phyloP scores from a whole-genome alignment of 2,329 filamentous ascomycete species.

The Ophioceras dolichostomum region DNA sequence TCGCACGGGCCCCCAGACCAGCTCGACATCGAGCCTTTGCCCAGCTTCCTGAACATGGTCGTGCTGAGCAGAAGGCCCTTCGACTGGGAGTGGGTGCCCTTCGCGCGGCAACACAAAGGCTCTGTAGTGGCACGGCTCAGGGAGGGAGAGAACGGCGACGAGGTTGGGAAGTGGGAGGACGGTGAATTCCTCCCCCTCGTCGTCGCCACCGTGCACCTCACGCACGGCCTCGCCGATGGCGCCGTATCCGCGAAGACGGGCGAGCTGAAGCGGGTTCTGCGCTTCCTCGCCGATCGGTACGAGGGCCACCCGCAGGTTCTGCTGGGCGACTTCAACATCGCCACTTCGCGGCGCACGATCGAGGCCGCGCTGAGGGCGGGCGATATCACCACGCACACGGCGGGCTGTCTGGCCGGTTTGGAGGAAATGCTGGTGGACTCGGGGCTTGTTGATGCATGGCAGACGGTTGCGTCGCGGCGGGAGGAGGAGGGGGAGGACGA shows the following conservation, averaged over 20 bases:
- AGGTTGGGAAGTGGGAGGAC: slow-evolving; percentile 15
- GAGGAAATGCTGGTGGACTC: slow-evolving; percentile 31
- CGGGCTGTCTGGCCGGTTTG: slow-evolving; percentile 27
- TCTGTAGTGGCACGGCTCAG: slow-evolving; percentile 35
- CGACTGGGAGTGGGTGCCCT: slow-evolving; percentile 39
- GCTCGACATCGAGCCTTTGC: slow-evolving; percentile 37
- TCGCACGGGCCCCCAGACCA: slow-evolving; percentile 45
- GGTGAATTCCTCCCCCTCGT: slow-evolving; percentile 25
- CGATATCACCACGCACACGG: slow-evolving; percentile 38
- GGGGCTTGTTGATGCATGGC: slow-evolving; percentile 40
- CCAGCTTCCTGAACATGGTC: slow-evolving; percentile 48
- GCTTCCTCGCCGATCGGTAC: slow-evolving; percentile 29
- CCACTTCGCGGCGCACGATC: slow-evolving; percentile 45
- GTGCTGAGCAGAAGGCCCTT: slow-evolving; percentile 45
- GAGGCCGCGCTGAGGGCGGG: slow-evolving; percentile 36
- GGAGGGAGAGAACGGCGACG: no score
- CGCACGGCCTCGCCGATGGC: slow-evolving; percentile 45
- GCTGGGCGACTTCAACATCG: slow-evolving; percentile 53
- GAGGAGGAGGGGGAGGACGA: slow-evolving; percentile 22
- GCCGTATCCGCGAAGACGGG: slow-evolving; percentile 42
- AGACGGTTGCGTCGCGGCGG: slow-evolving; percentile 27
- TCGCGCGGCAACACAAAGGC: slow-evolving; percentile 44
- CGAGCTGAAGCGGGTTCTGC: slow-evolving; percentile 39
- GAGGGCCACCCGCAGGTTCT: slow-evolving; percentile 37
- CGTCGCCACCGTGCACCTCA: slow-evolving; percentile 48